Conservation (phyloP, 495 filamentous ascomycete species). For the Geoglossum glabrum region DNA sequence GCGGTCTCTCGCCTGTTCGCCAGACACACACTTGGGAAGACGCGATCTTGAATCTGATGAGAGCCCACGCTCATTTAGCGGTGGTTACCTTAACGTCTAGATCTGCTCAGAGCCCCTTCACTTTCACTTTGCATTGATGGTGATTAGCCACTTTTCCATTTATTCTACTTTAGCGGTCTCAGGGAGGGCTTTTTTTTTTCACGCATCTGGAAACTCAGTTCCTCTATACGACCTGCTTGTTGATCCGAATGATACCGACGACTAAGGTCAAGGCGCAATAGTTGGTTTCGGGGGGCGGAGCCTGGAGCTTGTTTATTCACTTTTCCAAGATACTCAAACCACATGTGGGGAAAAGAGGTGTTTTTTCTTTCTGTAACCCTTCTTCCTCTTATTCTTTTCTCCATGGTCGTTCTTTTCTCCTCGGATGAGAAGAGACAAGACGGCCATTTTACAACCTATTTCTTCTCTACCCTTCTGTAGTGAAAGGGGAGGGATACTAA, state of each 20-base stretch:
- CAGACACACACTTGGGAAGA: neutral
- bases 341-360: neutral
- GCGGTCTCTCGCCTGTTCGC: neutral
- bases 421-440: no score
- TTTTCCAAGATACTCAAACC: conserved; percentile 18
- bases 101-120: neutral
- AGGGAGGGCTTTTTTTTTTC: neutral
- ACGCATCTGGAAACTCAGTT: neutral
- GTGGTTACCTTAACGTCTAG: neutral
- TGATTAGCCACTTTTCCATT: neutral
- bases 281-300: neutral
- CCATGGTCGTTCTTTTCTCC: no score
- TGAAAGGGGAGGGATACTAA: no score
- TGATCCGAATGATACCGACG: neutral
- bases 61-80: neutral
- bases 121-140: neutral
- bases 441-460: no score
- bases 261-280: neutral
- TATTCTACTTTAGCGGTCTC: neutral
- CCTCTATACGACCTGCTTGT: neutral
- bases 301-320: neutral
- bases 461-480: no score
- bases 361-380: no score
- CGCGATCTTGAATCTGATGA: neutral
- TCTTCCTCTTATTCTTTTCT: no score